Evolutionary conservation across 2,329 filamentous ascomycete genomes (phyloP).

Genomic region (Fusarium sp.): DNA sequence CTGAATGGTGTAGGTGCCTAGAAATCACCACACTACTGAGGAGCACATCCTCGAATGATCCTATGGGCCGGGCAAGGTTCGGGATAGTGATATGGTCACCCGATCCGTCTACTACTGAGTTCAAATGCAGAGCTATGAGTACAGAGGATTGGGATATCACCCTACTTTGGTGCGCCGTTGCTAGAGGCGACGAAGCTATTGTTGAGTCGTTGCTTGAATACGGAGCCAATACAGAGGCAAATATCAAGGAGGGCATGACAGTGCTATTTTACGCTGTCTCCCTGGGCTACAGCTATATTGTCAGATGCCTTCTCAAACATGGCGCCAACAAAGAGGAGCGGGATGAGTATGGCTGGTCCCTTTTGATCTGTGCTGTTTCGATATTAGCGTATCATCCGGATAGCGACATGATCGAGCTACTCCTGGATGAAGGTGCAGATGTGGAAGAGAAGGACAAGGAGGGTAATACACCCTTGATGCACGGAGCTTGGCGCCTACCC

Average conservation of each 20-base stretch:
- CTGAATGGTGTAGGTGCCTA: too few species aligned
- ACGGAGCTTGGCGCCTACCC: neutral
- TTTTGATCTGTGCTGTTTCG: neutral
- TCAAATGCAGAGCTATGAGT: too few species aligned
- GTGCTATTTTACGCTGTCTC: neutral
- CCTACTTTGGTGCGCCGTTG: neutral
- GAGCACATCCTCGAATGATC: too few species aligned
- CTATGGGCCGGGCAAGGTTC: too few species aligned
- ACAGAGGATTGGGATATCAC: too few species aligned
- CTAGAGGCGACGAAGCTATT: neutral
- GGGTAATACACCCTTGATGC: neutral
- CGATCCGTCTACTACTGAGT: too few species aligned
- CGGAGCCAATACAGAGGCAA: neutral
- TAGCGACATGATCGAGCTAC: neutral
- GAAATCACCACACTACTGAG: too few species aligned
- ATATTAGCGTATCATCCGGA: too few species aligned
- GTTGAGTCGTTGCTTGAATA: neutral
- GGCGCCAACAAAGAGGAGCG: neutral
- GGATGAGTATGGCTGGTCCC: neutral
- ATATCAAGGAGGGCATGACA: neutral
- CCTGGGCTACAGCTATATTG: neutral
- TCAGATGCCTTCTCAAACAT: neutral
- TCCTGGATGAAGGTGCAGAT: neutral
- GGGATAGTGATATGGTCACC: too few species aligned
- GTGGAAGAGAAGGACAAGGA: neutral